Evolutionary conservation across 768 basidiomycete genomes (phyloP), one percentile per base, ranked within the genome.

Genomic region (Tricholomella constricta): DNA sequence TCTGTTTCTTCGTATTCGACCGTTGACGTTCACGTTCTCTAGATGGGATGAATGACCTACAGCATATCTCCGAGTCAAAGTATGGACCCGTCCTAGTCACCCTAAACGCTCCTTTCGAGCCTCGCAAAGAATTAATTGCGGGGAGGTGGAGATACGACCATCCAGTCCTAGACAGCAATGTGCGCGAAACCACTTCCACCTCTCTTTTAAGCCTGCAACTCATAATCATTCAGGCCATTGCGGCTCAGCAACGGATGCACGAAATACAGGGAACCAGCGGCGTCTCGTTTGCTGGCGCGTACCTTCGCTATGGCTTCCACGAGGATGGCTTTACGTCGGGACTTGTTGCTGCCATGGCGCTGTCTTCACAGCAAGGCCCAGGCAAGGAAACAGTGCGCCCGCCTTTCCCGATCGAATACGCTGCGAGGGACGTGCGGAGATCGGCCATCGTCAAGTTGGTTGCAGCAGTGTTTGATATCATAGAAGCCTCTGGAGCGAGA

Each of bases 41-140:
- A 80, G 88, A 90, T 64, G 79, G 79, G 38, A 89, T 89, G 89
- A 90, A 89, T 63, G 77, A 80, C 51, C 72, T 89, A n/a, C 88
- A 91, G 61, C 81, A 86, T 57, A 75, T 90, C 14, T 67, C 83
- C 1, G 78, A 80, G 55, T 52, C 71, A 1, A 65, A 71, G 34
- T 78, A 82, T 59, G 88, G 88, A 1, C 82, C 80, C 0, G 78
- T 90, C 6, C 72, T 89, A 22, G 83, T 87, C 27, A 89, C 89
- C 3, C 79, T 91, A 52, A 89, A 89, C 65, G 81, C 89, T 9
- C 87, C 85, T 0, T 82, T 83, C 60, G 79, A 82, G 46, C 81
- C 86, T 10, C 69, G 75, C 10, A 63, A 67, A 3, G 66, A 71
- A 20, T 79, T 73, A 31, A 62, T 79, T 11, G 64, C 73, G 22